These are phyloP conservation scores for Bidens hawaiensis DNA, from an alignment of 140 eudicot species.

Conservation along the genomic window DNA sequence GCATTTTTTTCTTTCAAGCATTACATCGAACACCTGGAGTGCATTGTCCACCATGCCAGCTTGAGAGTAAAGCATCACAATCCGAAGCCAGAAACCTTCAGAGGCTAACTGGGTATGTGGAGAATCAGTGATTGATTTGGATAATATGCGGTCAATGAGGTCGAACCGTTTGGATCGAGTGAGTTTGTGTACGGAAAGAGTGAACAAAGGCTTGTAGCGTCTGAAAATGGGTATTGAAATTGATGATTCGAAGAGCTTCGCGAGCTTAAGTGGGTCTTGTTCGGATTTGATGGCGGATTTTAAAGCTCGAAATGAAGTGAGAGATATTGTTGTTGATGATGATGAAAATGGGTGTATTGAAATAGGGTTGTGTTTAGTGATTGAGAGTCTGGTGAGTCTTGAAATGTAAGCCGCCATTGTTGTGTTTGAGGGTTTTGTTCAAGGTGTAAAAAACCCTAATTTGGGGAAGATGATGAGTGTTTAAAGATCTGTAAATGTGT, in stretches of 20 bases:
- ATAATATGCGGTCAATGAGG: conserved; percentile 34
- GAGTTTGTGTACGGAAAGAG: conserved; percentile 38
- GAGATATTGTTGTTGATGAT: conserved; percentile 4
- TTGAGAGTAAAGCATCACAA: conserved; percentile 38
- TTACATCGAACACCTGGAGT: conserved; percentile 38
- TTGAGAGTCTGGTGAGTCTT: conserved; percentile 15
- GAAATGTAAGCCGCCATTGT: conserved; percentile 25
- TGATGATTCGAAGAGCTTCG: conserved; percentile 33
- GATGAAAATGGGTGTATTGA: conserved; percentile 17
- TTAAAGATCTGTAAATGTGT: too few species aligned
- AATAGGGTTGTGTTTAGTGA: conserved; percentile 16
- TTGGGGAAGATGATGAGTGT: background rate
- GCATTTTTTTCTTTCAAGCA: conserved; percentile 25
- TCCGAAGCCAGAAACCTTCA: conserved; percentile 43
- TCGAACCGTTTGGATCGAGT: conserved; percentile 37
- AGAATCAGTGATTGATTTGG: conserved; percentile 13
- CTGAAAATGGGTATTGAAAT: conserved; percentile 34
- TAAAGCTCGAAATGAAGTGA: conserved; percentile 33
- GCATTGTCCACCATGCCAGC: conserved; percentile 51
- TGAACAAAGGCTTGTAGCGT: conserved; percentile 42
- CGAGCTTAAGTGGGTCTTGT: conserved; percentile 37
- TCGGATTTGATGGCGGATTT: conserved; percentile 39
- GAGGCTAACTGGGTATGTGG: conserved; percentile 24
- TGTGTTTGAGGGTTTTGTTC: background rate
- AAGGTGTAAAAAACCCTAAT: background rate